Percentiles rank a stretch among this genome's conserved stretches.
These are phyloP conservation scores for Seiridium unicorne DNA, from an alignment of 2,329 filamentous ascomycete genomes.

Conservation along the genomic window DNA sequence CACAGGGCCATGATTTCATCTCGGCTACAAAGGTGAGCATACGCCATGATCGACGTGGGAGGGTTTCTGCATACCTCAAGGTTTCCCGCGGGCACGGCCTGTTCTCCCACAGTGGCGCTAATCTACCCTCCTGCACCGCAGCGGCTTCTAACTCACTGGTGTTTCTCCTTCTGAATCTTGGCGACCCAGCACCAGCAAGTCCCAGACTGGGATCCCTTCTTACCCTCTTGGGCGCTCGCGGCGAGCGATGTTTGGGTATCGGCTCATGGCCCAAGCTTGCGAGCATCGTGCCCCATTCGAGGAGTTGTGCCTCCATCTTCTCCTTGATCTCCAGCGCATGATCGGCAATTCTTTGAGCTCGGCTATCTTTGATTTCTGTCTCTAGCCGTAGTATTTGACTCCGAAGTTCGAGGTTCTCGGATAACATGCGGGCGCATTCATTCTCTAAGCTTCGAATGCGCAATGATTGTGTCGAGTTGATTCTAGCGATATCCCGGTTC, in stretches of 20 bases:
- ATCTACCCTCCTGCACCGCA: constrained; percentile 49
- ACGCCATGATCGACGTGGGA: not conserved
- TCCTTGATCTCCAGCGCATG: constrained; percentile 68
- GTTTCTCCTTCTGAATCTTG: constrained; percentile 56
- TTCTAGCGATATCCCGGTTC: constrained; percentile 79
- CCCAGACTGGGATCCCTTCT: constrained; percentile 41
- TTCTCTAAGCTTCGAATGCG: constrained; percentile 75
- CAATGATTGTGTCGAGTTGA: constrained; percentile 74
- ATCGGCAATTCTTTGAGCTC: constrained; percentile 58
- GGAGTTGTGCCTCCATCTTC: constrained; percentile 69
- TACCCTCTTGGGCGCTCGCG: constrained; percentile 37
- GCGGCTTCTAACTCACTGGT: constrained; percentile 51
- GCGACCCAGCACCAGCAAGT: constrained; percentile 45
- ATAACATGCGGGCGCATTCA: constrained; percentile 70
- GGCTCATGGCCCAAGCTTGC: constrained; percentile 63
- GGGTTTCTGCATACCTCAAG: constrained; percentile 50
- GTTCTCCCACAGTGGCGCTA: constrained; percentile 69
- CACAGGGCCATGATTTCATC: constrained; percentile 63
- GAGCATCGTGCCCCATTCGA: constrained; percentile 67
- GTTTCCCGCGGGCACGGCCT: constrained; percentile 67
- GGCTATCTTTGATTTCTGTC: constrained; percentile 62
- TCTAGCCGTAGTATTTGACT: constrained; percentile 70
- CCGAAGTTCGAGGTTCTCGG: constrained; percentile 75
- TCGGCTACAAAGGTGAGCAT: constrained; percentile 36
- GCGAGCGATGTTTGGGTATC: constrained; percentile 44